Evolutionary conservation across 139 green algal genomes (phyloP).

Genomic region (Pleodorina starrii): DNA sequence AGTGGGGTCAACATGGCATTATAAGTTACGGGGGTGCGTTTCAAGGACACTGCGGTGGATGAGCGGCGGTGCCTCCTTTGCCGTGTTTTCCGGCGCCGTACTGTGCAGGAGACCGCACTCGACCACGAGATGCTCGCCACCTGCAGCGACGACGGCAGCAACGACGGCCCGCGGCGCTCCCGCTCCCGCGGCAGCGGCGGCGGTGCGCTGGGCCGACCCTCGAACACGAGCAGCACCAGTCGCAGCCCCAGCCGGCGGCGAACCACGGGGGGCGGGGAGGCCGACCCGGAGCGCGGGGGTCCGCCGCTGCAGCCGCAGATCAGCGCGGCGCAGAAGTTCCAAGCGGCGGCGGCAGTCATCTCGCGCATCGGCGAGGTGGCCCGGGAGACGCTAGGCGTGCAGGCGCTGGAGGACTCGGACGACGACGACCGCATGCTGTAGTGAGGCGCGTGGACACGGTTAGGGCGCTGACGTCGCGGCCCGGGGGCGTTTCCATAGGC

Average conservation of each 20-base stretch:
- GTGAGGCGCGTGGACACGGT: background rate
- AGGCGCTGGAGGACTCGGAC: slow-evolving; percentile 35
- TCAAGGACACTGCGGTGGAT: too few relatives aligned
- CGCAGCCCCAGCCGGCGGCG: slow-evolving; percentile 46
- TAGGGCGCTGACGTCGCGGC: too few relatives aligned
- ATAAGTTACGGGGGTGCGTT: too few relatives aligned
- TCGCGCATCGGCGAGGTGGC: background rate
- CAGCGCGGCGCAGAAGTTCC: background rate
- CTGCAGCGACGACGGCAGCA: background rate
- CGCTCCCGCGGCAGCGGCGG: background rate
- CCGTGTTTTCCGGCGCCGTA: too few relatives aligned
- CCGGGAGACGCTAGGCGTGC: slow-evolving; percentile 4
- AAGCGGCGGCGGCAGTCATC: background rate
- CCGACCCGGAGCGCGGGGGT: background rate
- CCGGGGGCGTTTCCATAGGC: too few relatives aligned
- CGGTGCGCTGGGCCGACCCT: background rate
- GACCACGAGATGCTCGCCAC: slow-evolving; percentile 44
- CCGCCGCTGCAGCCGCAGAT: background rate
- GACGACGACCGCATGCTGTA: slow-evolving; percentile 50
- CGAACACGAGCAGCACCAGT: background rate
- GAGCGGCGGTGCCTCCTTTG: too few relatives aligned
- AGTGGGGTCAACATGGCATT: too few relatives aligned
- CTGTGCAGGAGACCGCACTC: slow-evolving; percentile 36
- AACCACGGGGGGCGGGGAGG: background rate
- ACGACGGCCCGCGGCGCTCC: background rate